Percentiles rank a stretch among this genome's conserved stretches.
Conservation (phyloP, 495 filamentous ascomycete species). For the Letharia lupina region DNA sequence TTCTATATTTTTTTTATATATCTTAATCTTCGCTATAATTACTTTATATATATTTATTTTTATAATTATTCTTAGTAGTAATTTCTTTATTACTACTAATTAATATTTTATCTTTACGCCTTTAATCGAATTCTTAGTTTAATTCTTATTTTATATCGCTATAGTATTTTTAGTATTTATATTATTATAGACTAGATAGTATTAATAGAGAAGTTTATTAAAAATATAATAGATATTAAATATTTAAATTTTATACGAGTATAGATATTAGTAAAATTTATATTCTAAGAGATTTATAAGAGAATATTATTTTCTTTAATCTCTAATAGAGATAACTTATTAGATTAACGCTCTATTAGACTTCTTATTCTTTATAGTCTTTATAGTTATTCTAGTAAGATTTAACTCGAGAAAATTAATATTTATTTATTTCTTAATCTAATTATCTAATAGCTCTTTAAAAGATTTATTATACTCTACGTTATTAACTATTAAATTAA, state of each 20-base stretch:
- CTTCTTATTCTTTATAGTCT: no score
- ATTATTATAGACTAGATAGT: conserved; percentile 37
- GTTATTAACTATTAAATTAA: conserved; percentile 37
- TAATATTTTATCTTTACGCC: conserved; percentile 40
- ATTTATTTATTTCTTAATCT: conserved; percentile 22
- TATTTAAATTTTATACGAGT: no score
- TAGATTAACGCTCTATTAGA: no score
- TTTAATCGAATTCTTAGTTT: conserved; percentile 38
- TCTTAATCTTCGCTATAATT: conserved; percentile 37
- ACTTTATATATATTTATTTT: conserved; percentile 36
- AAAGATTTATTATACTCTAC: conserved; percentile 28
- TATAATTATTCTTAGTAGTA: conserved; percentile 36
- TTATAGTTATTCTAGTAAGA: conserved; percentile 36
- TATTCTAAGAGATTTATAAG: no score
- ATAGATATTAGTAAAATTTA: no score
- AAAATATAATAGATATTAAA: no score
- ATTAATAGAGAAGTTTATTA: no score
- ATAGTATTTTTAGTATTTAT: conserved; percentile 34
- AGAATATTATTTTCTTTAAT: no score
- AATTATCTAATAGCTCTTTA: conserved; percentile 20
- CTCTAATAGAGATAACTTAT: no score
- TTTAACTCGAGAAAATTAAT: conserved; percentile 25
- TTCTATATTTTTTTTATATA: no score
- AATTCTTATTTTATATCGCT: conserved; percentile 31
- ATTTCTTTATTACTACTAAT: conserved; percentile 37